Base-by-base conservation (phyloP, 2,329 filamentous ascomycete genomes). In the Cladophialophora bantiana region DNA sequence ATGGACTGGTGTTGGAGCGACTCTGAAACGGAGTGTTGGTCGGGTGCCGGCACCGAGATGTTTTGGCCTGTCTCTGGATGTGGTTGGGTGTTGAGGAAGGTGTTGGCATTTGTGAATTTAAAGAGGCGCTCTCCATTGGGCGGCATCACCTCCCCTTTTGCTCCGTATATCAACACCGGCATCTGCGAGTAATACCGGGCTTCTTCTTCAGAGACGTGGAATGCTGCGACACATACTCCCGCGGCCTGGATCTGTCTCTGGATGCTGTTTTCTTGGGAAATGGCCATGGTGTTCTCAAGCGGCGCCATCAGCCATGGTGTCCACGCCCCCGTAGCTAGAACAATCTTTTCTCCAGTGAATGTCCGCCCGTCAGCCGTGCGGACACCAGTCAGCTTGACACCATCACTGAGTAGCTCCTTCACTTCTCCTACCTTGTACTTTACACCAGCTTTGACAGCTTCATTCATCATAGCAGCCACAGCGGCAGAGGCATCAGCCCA, bases 21-120 rank as follows among this genome's bases (percentile, higher is more conserved):
- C 12, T 74, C 63, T 0, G 75, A 80, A 50, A 77, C 80, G 40
- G 77, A 74, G 69, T 79, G 78, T 72, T 86, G 85, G 68, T 79
- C 75, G 18, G 73, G 74, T 7, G 75, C 73, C 0, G 85, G 85
- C 1, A 83, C 76, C 0, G 86, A 87, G 71, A 89, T 85, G 57
- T 75, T 76, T 67, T 83, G 80, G 1, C 84, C 84, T 1, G 83
- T 83, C 1, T 77, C 62, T 0, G 83, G 81, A 68, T 81, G 80
- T 0, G 76, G 77, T 31, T 81, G 74, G 6, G 81, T 84, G 73
- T 88, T 88, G 48, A 82, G 85, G 72, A 89, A 85, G 62, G 85
- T 86, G 20, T 83, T 81, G 58, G 87, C 81, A 72, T 86, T 86
- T 66, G 87, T 88, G 77, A 88, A 87, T 74, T 89, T 89, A 66